Evolutionary conservation across 2,329 filamentous ascomycete genomes (phyloP), one percentile per base, ranked within the genome.

Genomic region (Exserohilum rostratum): DNA sequence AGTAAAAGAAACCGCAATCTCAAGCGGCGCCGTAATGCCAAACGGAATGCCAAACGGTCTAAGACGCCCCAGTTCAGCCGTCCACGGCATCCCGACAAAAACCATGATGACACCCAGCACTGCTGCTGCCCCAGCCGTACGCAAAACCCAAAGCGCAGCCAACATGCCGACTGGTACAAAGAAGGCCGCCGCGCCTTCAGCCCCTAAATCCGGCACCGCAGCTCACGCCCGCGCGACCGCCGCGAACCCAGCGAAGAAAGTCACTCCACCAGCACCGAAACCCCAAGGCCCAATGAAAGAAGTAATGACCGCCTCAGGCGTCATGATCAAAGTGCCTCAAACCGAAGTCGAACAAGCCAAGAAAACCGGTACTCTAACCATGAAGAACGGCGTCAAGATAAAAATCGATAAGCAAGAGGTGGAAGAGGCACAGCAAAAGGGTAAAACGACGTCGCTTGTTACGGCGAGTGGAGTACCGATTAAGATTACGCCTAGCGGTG

Each of bases 1-100:
- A 5, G 72, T 75, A 6, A 75, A 74, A 47, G 72, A 75, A 59
- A 75, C 71, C 3, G 72, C 72, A 1, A 73, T 74, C 33, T 65
- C 70, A 50, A 72, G 68, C 47, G 72, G 72, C 3, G 70, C 66
- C 17, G 71, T 71, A 2, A 50, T 73, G 42, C 71, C 72, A 4
- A 64, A 66, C 7, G 68, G 69, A 1, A 62, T 67, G 61, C 71
- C 72, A 4, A 64, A 66, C 7, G 68, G 69, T 1, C 61, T 67
- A 61, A 64, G 67, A 48, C 61, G 69, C 52, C 65, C 67, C 6
- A 69, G 58, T 25, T 71, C 69, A 13, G 66, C 71, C 31, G 18
- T 72, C 4, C 65, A 69, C 6, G 60, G 57, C 22, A 60, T 65
- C 13, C 64, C 64, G 1, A 68, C 65, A 3, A 68, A 63, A 34